A percentile compares a stretch with the other conserved stretches of the same genome.
These are phyloP conservation scores for Schoenoplectus triqueter DNA, from an alignment of 202 grass and related monocot species.

Conservation along the genomic window DNA sequence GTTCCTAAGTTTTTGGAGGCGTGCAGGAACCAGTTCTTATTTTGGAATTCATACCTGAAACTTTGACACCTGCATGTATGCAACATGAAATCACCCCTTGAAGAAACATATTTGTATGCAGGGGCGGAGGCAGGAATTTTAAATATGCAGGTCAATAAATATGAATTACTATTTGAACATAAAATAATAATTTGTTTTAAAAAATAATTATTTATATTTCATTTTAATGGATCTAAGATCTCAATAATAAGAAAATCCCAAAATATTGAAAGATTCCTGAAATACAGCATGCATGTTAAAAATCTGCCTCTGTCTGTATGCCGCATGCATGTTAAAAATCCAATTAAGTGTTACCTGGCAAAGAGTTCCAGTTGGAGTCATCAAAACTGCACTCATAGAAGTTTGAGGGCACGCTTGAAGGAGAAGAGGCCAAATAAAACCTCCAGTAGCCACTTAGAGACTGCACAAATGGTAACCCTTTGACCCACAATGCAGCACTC, in stretches of 20 bases:
- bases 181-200: too few species aligned
- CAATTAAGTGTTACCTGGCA: conserved; percentile 63
- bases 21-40: not conserved
- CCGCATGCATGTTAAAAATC: not conserved
- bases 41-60: not conserved
- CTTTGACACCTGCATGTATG: not conserved
- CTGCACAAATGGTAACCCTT: conserved; percentile 64
- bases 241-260: too few species aligned
- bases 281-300: too few species aligned
- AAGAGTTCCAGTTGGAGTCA: conserved; percentile 70
- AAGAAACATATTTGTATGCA: not conserved
- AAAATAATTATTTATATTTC: too few species aligned
- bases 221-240: too few species aligned
- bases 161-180: too few species aligned
- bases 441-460: conserved; percentile 93
- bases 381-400: conserved; percentile 68
- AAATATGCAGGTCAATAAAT: too few species aligned
- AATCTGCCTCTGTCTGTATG: too few species aligned
- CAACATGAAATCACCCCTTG: conserved; percentile 4
- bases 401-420: conserved; percentile 60
- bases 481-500: conserved; percentile 69
- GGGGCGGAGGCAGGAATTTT: too few species aligned
- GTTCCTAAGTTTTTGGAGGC: not conserved
- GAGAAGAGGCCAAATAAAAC: conserved; percentile 65
- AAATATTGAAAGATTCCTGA: too few species aligned